Conservation (phyloP, 371 early-diverging fungal species). For the Actinomucor elegans region DNA sequence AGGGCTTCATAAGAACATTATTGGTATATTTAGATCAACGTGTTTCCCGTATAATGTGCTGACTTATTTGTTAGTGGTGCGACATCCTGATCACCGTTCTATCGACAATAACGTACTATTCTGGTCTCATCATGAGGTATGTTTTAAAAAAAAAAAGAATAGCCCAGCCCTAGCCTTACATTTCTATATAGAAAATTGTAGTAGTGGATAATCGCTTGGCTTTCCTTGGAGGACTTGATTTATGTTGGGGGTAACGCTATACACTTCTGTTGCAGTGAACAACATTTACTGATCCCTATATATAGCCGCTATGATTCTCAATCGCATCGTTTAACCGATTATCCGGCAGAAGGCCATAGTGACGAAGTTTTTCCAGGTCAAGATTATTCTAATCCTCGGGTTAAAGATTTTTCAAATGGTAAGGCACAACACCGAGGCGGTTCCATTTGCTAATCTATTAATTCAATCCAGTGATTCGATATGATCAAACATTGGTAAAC, state of each 20-base stretch:
- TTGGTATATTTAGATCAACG: slow-evolving; percentile 54
- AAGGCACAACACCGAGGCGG: neutral
- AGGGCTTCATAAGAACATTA: slow-evolving; percentile 79
- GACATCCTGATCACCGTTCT: slow-evolving; percentile 71
- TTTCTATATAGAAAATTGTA: slow-evolving; percentile 60
- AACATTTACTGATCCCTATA: neutral
- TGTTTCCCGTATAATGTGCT: no score
- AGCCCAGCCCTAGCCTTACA: neutral
- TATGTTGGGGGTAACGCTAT: slow-evolving; percentile 75
- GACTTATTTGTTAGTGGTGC: slow-evolving; percentile 57
- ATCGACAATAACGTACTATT: slow-evolving; percentile 63
- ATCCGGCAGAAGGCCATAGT: slow-evolving; percentile 43
- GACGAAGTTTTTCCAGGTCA: slow-evolving; percentile 75
- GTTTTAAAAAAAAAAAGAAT: neutral
- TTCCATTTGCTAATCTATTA: neutral
- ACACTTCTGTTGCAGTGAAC: no score
- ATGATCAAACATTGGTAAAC: slow-evolving; percentile 53
- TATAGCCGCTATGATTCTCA: slow-evolving; percentile 83
- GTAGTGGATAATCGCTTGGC: slow-evolving; percentile 73
- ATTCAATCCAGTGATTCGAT: slow-evolving; percentile 43
- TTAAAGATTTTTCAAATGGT: slow-evolving; percentile 86
- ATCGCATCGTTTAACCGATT: slow-evolving; percentile 76
- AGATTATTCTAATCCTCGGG: slow-evolving; percentile 91
- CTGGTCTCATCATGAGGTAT: slow-evolving; percentile 78
- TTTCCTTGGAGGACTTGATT: slow-evolving; percentile 80